These are phyloP conservation scores for Panicum hallii DNA, from an alignment of 202 grass and related monocot species.

Conservation along the genomic window DNA sequence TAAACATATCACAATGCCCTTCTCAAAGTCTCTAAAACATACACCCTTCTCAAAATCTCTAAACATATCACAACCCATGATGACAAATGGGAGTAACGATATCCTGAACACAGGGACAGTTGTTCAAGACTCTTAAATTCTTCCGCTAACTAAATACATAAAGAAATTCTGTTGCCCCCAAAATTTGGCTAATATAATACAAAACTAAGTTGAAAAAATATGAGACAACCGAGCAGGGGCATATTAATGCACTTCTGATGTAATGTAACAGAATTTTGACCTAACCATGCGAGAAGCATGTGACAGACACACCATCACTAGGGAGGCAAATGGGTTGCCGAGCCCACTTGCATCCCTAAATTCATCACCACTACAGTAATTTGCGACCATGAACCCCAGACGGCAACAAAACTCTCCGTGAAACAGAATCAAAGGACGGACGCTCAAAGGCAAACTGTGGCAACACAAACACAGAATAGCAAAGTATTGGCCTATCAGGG, in stretches of 20 bases:
- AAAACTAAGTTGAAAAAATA: not conserved
- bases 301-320: not conserved
- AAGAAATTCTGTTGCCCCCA: not conserved
- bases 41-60: not conserved
- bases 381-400: not conserved
- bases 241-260: not conserved
- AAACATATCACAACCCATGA: not conserved
- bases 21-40: not conserved
- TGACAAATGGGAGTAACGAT: not conserved
- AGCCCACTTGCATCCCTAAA: no score
- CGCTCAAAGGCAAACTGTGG: not conserved
- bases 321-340: no score
- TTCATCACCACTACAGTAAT: not conserved
- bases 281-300: not conserved
- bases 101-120: not conserved
- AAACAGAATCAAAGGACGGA: not conserved
- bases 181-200: not conserved
- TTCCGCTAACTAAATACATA: not conserved
- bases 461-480: not conserved
- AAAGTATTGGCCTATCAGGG: not conserved
- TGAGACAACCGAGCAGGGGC: not conserved
- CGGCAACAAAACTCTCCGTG: not conserved
- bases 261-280: not conserved
- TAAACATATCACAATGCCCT: not conserved
- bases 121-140: not conserved